These are phyloP conservation scores for Pleurotus tuoliensis DNA, from an alignment of 768 basidiomycete species.

Conservation along the genomic window DNA sequence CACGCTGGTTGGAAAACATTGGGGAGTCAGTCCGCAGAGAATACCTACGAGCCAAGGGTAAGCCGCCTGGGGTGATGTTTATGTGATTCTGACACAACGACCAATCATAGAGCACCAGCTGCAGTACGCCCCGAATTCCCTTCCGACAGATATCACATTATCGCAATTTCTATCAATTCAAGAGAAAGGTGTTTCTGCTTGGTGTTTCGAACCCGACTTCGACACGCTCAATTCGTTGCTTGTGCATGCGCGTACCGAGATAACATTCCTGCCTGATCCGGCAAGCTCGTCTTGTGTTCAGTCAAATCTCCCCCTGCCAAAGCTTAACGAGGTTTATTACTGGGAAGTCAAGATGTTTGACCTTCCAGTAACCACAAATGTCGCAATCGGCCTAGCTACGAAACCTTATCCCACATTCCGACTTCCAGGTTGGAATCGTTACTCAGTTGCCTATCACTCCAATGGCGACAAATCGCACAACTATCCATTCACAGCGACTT, in stretches of 20 bases:
- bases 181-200: constrained; percentile 98
- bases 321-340: constrained; percentile 98
- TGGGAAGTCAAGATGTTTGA: constrained; percentile 99
- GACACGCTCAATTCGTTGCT: constrained; percentile 90
- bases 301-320: constrained; percentile 94
- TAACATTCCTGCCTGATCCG: constrained; percentile 96
- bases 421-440: constrained; percentile 78
- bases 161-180: constrained; percentile 99
- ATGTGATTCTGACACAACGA: not conserved
- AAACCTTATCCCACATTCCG: constrained; percentile 97
- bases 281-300: constrained; percentile 93
- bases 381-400: constrained; percentile 93
- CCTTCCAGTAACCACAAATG: constrained; percentile 79
- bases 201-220: constrained; percentile 99
- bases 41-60: constrained; percentile 88
- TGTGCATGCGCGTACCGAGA: constrained; percentile 94
- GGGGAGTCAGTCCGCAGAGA: constrained; percentile 60
- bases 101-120: constrained; percentile 63
- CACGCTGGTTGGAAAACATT: constrained; percentile 88
- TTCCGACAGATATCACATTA: constrained; percentile 95
- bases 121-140: constrained; percentile 93
- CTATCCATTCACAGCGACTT: constrained; percentile 84
- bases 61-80: constrained; percentile 15
- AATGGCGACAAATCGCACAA: constrained; percentile 97
- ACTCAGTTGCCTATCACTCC: constrained; percentile 93